phyloP scores from a whole-genome alignment of 1,139 yeast species.

The Suhomyces coccinellae region DNA sequence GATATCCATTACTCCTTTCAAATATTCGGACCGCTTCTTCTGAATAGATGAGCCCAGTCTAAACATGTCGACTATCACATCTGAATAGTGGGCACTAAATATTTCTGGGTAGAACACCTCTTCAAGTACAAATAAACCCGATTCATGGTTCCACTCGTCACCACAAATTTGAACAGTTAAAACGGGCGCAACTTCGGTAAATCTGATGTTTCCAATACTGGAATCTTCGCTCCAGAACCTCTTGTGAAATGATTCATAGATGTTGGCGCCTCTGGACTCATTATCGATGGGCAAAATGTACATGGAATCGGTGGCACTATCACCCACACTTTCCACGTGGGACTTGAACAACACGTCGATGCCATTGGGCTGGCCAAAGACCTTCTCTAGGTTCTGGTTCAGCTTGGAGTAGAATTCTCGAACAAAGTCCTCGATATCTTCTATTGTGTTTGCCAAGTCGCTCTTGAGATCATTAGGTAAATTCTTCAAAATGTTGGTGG shows the following conservation, averaged over 20 bases:
- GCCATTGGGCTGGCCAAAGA: constrained; percentile 13
- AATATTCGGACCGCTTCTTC: constrained; percentile 20
- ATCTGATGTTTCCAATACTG: constrained; percentile 30
- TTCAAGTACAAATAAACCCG: constrained; percentile 19
- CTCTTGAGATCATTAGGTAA: constrained; percentile 26
- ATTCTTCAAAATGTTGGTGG: constrained; percentile 19
- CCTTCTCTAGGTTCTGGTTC: constrained; percentile 14
- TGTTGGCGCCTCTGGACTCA: constrained; percentile 29
- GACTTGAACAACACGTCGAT: constrained; percentile 24
- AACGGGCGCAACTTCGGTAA: constrained; percentile 31
- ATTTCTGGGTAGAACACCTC: constrained; percentile 37
- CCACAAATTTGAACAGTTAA: constrained; percentile 36
- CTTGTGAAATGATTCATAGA: constrained; percentile 35
- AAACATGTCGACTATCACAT: constrained; percentile 23
- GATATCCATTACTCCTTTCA: constrained; percentile 28
- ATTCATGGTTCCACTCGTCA: constrained; percentile 20
- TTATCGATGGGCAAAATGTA: constrained; percentile 36
- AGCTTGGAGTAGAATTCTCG: constrained; percentile 26
- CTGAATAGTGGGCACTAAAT: constrained; percentile 25
- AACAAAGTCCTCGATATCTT: constrained; percentile 35
- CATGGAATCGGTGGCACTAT: constrained; percentile 29
- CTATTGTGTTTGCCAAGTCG: constrained; percentile 24
- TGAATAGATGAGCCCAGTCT: constrained; percentile 17
- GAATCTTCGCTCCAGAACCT: constrained; percentile 41
- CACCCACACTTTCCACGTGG: constrained; percentile 27